Base-by-base conservation (phyloP, 2,329 filamentous ascomycete genomes). In the Arachnopeziza araneosa region DNA sequence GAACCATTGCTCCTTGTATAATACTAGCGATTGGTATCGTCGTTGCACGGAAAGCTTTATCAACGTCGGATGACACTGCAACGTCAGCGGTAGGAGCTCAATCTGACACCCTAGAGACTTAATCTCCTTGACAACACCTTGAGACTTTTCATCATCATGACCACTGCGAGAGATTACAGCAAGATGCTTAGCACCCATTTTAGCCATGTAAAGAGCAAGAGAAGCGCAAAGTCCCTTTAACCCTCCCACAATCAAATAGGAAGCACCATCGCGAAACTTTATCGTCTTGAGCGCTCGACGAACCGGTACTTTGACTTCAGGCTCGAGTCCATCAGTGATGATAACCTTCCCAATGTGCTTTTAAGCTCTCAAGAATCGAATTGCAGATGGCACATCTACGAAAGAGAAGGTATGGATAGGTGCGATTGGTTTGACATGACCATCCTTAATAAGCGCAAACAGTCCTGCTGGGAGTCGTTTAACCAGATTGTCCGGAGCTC, bases 1-100 rank as follows among this genome's bases (percentile, higher is more conserved):
- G 58, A 0, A 69, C 66, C 68, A 73, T 70, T 1, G 69, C 65
- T 1, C 63, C 66, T 26, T 73, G 69, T 1, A 72, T 63, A 0
- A 72, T 56, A 2, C 71, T 70, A 1, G 51, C 57, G 24, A 69
- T 58, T 2, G 60, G 63, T 21, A 26, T 22, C 2, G 49, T 22
- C 6, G 44, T 48, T 17, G 22, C 53, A 22, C 22, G 22, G 5
- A 66, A 50, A n/a, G 53, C 55, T 44, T 21, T 49, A 6, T 57
- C 23, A 5, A 67, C 60, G n/a, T 24, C 22, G 10, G 9, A 9
- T 23, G 55, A 53, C 10, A 32, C 51, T 3, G 64, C 30, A 9
- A 69, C 63, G 50, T 69, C 64, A 50, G 67, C 66, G 1, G 59
- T n/a, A 9, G 58, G 24, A 67, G 62, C 24, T 63, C 32, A 36